A percentile compares a stretch with the other conserved stretches of the same genome.
Evolutionary conservation across 257 asterid species (phyloP).

Genomic region (Buddleja alternifolia): DNA sequence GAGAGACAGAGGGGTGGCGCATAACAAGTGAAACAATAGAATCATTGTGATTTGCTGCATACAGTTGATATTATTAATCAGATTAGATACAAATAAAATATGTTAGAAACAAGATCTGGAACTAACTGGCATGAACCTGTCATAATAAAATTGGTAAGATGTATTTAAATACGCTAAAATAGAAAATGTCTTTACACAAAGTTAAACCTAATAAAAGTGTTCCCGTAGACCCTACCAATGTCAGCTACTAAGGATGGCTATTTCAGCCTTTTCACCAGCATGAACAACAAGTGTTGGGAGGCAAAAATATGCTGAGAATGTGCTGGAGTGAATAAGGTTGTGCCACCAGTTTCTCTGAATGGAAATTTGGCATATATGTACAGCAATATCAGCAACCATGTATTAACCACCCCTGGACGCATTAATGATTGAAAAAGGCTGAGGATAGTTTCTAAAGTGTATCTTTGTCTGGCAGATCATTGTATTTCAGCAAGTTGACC

Average conservation of each 20-base stretch:
- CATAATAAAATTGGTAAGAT: background rate
- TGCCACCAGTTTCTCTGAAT: conserved; percentile 8
- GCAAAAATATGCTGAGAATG: conserved; percentile 16
- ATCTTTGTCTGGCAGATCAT: background rate
- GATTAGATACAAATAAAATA: conserved; percentile 13
- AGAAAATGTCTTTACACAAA: conserved; percentile 7
- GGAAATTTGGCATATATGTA: background rate
- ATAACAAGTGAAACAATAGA: conserved; percentile 4
- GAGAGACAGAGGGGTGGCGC: background rate
- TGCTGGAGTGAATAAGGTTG: background rate
- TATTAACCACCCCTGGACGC: background rate
- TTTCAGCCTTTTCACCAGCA: background rate
- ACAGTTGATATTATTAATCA: conserved; percentile 5
- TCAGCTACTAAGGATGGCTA: background rate
- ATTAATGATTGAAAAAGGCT: background rate
- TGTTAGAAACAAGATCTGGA: background rate
- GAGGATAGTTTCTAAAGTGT: background rate
- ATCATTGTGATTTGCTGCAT: background rate
- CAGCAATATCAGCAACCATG: background rate
- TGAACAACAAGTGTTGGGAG: background rate
- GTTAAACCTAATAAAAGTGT: background rate
- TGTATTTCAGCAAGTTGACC: background rate
- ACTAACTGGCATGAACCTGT: background rate
- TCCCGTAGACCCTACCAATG: background rate
- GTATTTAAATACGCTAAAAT: background rate